These are phyloP conservation scores for Chernovozyma aurita DNA, from an alignment of 1,139 yeast species.

Conservation along the genomic window DNA sequence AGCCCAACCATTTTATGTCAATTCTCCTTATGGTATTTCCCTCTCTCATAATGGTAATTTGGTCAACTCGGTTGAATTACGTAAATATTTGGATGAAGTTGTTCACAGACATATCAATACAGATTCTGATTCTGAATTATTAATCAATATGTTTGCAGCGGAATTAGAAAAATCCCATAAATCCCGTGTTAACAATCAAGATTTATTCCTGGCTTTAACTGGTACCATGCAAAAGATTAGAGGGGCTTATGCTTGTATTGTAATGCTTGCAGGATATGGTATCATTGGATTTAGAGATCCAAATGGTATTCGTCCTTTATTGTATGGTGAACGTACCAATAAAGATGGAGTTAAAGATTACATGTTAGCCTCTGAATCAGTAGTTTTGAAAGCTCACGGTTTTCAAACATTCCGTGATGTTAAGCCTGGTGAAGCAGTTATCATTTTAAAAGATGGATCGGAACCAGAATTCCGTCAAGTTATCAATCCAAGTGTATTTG, in stretches of 20 bases:
- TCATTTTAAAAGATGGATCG: conserved; percentile 67
- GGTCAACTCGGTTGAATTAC: conserved; percentile 77
- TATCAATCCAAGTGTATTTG: conserved; percentile 69
- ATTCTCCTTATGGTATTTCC: conserved; percentile 91
- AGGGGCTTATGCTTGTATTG: conserved; percentile 95
- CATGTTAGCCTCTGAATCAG: conserved; percentile 95
- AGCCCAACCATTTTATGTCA: conserved; percentile 98
- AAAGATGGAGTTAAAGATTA: conserved; percentile 76
- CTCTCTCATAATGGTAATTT: conserved; percentile 92
- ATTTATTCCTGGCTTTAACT: conserved; percentile 77
- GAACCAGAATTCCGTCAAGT: conserved; percentile 83
- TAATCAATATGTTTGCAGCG: conserved; percentile 85
- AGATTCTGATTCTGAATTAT: conserved; percentile 89
- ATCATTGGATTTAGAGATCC: conserved; percentile 96
- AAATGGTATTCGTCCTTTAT: conserved; percentile 89
- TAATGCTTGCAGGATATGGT: conserved; percentile 95
- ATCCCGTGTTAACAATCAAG: conserved; percentile 87
- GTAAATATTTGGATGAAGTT: conserved; percentile 79
- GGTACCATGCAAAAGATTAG: conserved; percentile 78
- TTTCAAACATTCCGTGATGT: conserved; percentile 76
- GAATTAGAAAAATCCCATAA: conserved; percentile 90
- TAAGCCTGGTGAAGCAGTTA: conserved; percentile 93
- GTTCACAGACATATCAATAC: conserved; percentile 98
- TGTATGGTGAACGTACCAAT: conserved; percentile 74
- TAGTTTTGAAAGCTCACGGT: conserved; percentile 92